These are phyloP conservation scores for Mortierella sp. DNA, from an alignment of 371 early-diverging fungal species.

Conservation along the genomic window DNA sequence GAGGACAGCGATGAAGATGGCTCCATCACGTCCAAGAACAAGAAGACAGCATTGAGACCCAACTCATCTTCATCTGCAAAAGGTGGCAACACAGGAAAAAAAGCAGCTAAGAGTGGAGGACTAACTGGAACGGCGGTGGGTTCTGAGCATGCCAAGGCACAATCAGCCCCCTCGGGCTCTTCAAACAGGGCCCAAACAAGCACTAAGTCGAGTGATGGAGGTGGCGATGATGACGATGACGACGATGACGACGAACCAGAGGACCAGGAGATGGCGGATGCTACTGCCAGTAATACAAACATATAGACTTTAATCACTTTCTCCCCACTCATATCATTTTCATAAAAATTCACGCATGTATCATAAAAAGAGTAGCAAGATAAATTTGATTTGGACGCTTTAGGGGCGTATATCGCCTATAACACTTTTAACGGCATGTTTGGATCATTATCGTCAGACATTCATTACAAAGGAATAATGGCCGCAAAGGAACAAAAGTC, in stretches of 20 bases:
- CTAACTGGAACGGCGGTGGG: background rate
- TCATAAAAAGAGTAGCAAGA: background rate
- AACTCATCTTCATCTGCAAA: conserved; percentile 5
- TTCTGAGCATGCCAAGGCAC: background rate
- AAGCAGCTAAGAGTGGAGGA: conserved; percentile 11
- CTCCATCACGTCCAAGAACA: conserved; percentile 14
- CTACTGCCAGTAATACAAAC: conserved; percentile 2
- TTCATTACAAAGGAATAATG: conserved; percentile 3
- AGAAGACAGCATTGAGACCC: conserved; percentile 21
- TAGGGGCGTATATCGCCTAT: background rate
- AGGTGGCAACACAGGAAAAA: background rate
- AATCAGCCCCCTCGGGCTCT: background rate
- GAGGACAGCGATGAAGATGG: conserved; percentile 50
- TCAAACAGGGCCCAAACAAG: background rate
- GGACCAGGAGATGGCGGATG: conserved; percentile 49
- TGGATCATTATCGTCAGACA: no score
- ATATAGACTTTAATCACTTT: background rate
- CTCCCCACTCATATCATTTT: background rate
- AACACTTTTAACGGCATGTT: background rate
- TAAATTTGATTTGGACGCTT: no score
- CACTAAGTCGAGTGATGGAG: conserved; percentile 19
- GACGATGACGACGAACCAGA: conserved; percentile 36
- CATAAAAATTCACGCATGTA: background rate
- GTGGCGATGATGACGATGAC: conserved; percentile 29
- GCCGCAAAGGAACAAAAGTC: conserved; percentile 23